Conservation (phyloP, 129 eudicot species). For the Saussurea involucrata region DNA sequence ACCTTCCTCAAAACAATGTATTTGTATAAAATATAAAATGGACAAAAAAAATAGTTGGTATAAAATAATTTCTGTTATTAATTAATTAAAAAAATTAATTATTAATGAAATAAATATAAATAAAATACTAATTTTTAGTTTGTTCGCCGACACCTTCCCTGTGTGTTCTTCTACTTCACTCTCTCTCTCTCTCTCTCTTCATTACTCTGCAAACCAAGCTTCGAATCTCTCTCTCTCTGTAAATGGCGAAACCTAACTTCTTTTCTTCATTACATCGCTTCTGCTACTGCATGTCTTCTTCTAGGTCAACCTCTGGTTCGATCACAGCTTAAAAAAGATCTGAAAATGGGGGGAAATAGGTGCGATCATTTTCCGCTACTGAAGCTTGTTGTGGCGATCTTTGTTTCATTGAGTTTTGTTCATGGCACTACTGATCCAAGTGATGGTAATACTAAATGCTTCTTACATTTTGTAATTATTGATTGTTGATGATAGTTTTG, state of each 20-base stretch:
- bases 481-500: background rate
- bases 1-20: too few species aligned
- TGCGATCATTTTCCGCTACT: constrained; percentile 22
- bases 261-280: constrained; percentile 16
- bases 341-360: constrained; percentile 24
- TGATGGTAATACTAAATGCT: constrained; percentile 37
- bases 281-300: constrained; percentile 28
- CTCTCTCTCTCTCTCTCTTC: constrained; percentile 29
- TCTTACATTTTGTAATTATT: background rate
- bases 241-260: constrained; percentile 41
- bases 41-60: background rate
- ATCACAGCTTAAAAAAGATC: background rate
- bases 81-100: background rate
- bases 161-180: constrained; percentile 17
- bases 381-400: constrained; percentile 25
- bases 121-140: background rate
- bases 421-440: constrained; percentile 58
- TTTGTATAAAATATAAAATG: background rate
- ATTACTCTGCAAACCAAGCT: constrained; percentile 48
- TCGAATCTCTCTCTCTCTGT: constrained; percentile 42
- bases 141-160: constrained; percentile 47
- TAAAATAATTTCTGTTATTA: background rate
- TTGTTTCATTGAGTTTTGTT: constrained; percentile 23
- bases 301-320: constrained; percentile 24
- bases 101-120: background rate